These are phyloP conservation scores for Desmodesmus armatus DNA, from an alignment of 139 green algal species.

Conservation along the genomic window DNA sequence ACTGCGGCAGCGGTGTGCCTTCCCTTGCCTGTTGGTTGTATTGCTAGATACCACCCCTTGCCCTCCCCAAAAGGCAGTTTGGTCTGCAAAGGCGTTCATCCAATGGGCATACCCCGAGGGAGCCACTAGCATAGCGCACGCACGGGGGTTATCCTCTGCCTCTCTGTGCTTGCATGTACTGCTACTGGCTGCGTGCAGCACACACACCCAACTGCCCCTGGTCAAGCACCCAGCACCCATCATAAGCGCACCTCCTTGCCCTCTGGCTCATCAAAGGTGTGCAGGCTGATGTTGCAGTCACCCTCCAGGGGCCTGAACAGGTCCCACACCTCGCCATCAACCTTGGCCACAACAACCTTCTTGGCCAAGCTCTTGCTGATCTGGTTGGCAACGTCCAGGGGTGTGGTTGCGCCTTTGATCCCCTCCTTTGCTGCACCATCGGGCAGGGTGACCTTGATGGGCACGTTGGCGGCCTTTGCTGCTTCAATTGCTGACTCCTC, in stretches of 20 bases:
- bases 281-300: conserved; percentile 90
- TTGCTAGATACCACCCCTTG: no score
- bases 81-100: no score
- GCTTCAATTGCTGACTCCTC: conserved; percentile 63
- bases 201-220: neutral
- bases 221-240: neutral
- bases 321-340: conserved; percentile 92
- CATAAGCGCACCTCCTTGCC: conserved; percentile 82
- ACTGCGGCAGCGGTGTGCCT: no score
- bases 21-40: no score
- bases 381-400: conserved; percentile 91
- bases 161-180: neutral
- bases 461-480: conserved; percentile 62
- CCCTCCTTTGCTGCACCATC: conserved; percentile 77
- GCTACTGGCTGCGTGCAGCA: neutral
- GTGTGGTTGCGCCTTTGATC: conserved; percentile 90
- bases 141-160: no score
- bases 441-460: conserved; percentile 91
- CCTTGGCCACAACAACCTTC: conserved; percentile 88
- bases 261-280: conserved; percentile 89
- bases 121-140: neutral
- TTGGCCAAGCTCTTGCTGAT: conserved; percentile 94
- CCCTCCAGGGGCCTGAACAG: conserved; percentile 87
- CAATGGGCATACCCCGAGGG: no score
- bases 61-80: no score